Base-by-base conservation (phyloP, 257 asterid species). In the Solanum microdontum region DNA sequence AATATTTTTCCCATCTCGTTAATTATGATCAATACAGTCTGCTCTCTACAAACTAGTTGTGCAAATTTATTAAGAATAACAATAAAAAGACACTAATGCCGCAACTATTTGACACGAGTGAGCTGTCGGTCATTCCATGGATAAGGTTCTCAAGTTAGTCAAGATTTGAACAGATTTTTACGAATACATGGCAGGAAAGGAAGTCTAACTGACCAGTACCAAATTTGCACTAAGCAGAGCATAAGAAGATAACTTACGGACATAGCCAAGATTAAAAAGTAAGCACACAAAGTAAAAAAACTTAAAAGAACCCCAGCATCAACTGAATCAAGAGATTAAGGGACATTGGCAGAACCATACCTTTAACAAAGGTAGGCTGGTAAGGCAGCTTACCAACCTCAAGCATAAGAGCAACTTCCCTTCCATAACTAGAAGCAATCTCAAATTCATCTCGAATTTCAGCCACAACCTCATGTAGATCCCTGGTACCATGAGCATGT, bases 321-420 rank as follows among this genome's bases (percentile, higher is more conserved):
- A 39, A 74, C 34, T 72, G 34, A 51, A 68, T 84, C 64, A 82
- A 48, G 21, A 39, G 36, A 87, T 75, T 45, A 83, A 62, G 73
- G 55, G 80, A 17, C 39, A 28, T 33, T 36, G 34, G 37, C 80
- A 64, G 55, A 87, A 89, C 4, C 88, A 73, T 90, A 97, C 99
- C 99, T 96, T 92, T 94, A 45, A 91, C 88, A 85, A 95, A 86
- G 87, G 94, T 91, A 68, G 95, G 98, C 90, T 93, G 98, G 92
- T 96, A 95, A 60, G 98, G 99, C 90, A 94, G 86, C 92, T 94
- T 96, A 70, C 99, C 99, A 87, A 93, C 98, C 92, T 97, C 99
- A 84, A 97, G 99, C 98, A 96, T 88, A 89, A 94, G 34, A 14
- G 98, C 98, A 7, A 97, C 99, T 92, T 97, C 99, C 87, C 91